Evolutionary conservation across 495 filamentous ascomycete genomes (phyloP).

Genomic region (Aspergillus incahuasiensis): DNA sequence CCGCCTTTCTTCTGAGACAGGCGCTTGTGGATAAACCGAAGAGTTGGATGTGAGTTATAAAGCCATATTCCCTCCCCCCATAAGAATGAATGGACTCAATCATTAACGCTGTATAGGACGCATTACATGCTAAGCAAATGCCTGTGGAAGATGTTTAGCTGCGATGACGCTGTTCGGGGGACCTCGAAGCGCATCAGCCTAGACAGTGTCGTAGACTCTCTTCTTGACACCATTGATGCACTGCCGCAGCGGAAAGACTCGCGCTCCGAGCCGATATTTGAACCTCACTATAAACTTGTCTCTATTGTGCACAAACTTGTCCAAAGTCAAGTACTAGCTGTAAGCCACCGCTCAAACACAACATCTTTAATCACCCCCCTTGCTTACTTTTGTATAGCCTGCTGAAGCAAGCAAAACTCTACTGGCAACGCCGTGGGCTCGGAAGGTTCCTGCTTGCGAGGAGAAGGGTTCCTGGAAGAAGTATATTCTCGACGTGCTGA

Average conservation of each 20-base stretch:
- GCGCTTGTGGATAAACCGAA: conserved; percentile 71
- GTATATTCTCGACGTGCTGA: conserved; percentile 69
- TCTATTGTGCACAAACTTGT: conserved; percentile 84
- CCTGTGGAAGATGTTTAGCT: conserved; percentile 88
- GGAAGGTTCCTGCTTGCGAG: conserved; percentile 43
- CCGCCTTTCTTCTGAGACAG: conserved; percentile 69
- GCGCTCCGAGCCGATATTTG: conserved; percentile 76
- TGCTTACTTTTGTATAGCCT: conserved; percentile 28
- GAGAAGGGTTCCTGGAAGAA: conserved; percentile 65
- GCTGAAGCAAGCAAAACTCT: conserved; percentile 51
- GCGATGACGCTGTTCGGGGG: conserved; percentile 44
- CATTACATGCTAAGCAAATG: conserved; percentile 92
- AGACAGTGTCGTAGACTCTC: conserved; percentile 60
- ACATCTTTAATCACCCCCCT: background rate
- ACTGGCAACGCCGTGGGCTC: conserved; percentile 51
- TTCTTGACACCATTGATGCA: conserved; percentile 68
- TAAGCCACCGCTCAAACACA: conserved; percentile 10
- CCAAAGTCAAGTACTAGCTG: conserved; percentile 26
- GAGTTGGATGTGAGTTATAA: conserved; percentile 79
- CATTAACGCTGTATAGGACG: conserved; percentile 46
- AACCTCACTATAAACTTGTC: conserved; percentile 94
- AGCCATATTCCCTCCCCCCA: background rate
- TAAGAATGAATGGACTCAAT: background rate
- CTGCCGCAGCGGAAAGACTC: conserved; percentile 78
- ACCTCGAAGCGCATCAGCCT: conserved; percentile 45